A percentile compares a stretch with the other conserved stretches of the same genome.
Evolutionary conservation across 129 eudicot genomes (phyloP).

Genomic region (Flaveria ramosissima): DNA sequence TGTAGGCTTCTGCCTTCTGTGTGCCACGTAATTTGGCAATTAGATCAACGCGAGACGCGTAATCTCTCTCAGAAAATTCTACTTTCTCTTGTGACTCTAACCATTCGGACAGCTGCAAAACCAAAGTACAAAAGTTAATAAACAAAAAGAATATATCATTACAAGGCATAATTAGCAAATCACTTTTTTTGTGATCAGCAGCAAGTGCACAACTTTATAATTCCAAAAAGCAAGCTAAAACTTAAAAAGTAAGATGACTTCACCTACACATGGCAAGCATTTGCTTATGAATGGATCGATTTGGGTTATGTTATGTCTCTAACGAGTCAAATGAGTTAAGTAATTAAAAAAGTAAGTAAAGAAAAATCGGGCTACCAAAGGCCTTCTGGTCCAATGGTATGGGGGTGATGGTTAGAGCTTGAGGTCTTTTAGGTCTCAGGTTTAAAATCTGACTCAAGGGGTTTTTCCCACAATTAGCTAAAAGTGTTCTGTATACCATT

Average conservation of each 20-base stretch:
- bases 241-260: background rate
- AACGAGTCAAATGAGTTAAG: background rate
- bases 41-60: conserved; percentile 77
- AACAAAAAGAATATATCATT: background rate
- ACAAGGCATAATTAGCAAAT: background rate
- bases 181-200: conserved; percentile 1
- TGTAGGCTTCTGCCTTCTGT: conserved; percentile 67
- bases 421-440: too few relatives aligned
- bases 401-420: too few relatives aligned
- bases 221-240: background rate
- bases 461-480: too few relatives aligned
- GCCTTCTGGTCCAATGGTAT: too few relatives aligned
- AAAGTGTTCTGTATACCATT: background rate
- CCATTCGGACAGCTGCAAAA: conserved; percentile 80
- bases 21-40: conserved; percentile 73
- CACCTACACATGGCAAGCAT: background rate
- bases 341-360: background rate
- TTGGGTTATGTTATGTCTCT: background rate
- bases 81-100: conserved; percentile 41
- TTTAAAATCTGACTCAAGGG: too few relatives aligned
- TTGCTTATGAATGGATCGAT: background rate
- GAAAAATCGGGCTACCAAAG: too few relatives aligned
- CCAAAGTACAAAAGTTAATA: background rate
- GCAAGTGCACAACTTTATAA: background rate
- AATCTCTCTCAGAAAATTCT: conserved; percentile 57